Conservation (phyloP, 139 green algal genomes). For the Zygnema cylindricum region DNA sequence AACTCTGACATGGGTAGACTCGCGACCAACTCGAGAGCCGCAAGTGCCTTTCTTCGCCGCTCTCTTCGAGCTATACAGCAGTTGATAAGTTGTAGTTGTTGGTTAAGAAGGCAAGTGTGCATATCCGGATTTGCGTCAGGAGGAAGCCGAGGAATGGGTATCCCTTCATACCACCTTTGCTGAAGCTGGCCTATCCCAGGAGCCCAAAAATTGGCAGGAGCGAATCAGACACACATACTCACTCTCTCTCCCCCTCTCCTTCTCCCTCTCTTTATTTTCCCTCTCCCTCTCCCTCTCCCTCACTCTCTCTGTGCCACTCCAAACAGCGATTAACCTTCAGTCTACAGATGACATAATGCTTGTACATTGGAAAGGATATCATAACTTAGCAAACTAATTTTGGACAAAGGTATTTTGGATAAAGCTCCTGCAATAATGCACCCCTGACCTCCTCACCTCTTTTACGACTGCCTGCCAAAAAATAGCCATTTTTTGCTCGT, state of each 20-base stretch:
- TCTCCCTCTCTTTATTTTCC: no score
- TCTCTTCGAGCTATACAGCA: constrained; percentile 49
- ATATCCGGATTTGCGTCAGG: constrained; percentile 53
- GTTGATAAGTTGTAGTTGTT: constrained; percentile 64
- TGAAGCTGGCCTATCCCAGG: constrained; percentile 35
- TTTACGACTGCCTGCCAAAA: constrained; percentile 53
- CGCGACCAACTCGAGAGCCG: not conserved
- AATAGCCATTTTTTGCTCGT: constrained; percentile 52
- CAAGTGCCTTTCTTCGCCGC: not conserved
- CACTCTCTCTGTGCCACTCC: no score
- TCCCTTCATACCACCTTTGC: constrained; percentile 36
- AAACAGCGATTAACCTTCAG: no score
- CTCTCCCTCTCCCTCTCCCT: no score
- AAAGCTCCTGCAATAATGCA: no score
- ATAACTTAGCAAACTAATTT: no score
- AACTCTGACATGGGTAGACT: not conserved
- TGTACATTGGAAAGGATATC: no score
- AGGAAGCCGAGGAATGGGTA: constrained; percentile 43
- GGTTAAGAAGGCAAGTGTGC: constrained; percentile 58
- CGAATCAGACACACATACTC: no score
- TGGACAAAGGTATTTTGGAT: no score
- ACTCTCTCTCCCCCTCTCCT: no score
- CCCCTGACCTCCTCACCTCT: no score
- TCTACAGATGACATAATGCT: no score
- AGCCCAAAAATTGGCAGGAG: not conserved